Evolutionary conservation across 1,139 yeast genomes (phyloP), one percentile per base, ranked within the genome.

Genomic region (Yamadazyma sp.): DNA sequence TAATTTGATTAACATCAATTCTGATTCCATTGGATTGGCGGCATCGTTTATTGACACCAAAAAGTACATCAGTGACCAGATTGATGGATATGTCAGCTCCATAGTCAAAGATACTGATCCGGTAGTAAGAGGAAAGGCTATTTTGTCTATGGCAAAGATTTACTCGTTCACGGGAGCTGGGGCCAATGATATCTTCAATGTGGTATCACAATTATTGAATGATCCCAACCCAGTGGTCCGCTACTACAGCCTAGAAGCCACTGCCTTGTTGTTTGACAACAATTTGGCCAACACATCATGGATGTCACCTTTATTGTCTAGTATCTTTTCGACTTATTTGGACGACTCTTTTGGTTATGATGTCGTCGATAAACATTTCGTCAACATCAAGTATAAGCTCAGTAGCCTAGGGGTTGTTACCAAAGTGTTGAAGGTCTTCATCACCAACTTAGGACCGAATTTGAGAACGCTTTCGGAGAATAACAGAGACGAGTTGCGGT

Each of bases 201-300:
- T 87, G 4, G 56, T 82, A 8, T 59, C 72, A 13, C 83, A 86
- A 16, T 66, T 90, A 32, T 62, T 85, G 3, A 66, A 66, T 27
- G 97, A 90, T 59, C 94, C 96, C 0, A 92, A 90, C 54, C 96
- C 96, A 0, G 65, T 78, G 2, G 89, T 92, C 11, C 89, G 86
- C 54, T 73, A 77, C 41, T 84, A 87, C 70, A 73, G 94, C 0
- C 57, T 89, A 44, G 75, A 74, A 37, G 76, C 95, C 0, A 58
- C 86, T 28, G 59, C 74, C 3, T 64, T 74, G 6, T 62, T 86
- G 11, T 68, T 88, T 35, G 79, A 78, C 35, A 64, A 62, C 30
- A 85, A 82, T 39, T 56, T 78, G 33, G 77, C 79, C 9, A 71
- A 78, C 39, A 64, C 38, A 11, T 22, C 44, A 1, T 67, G 71